A percentile compares a stretch with the other conserved stretches of the same genome.
Evolutionary conservation across 1,139 yeast species (phyloP).

Genomic region (Saccharomycopsis phalli): DNA sequence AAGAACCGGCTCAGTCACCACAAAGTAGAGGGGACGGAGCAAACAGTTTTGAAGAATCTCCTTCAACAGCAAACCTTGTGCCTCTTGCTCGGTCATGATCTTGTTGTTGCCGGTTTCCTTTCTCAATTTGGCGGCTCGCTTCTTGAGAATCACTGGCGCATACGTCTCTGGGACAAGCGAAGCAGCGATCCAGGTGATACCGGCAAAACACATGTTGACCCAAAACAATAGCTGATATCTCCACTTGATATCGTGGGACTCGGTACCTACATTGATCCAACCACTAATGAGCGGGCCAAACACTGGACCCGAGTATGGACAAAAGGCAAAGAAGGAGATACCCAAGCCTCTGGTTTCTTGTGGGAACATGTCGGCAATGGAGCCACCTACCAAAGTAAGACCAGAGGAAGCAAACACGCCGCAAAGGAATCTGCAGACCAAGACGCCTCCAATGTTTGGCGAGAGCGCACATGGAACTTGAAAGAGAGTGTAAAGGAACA

Average conservation of each 20-base stretch:
- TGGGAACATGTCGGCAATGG: conserved; percentile 79
- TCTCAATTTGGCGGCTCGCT: conserved; percentile 60
- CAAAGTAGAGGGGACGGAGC: conserved; percentile 67
- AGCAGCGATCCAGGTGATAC: conserved; percentile 64
- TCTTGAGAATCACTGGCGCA: conserved; percentile 77
- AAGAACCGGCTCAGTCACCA: conserved; percentile 72
- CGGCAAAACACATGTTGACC: conserved; percentile 91
- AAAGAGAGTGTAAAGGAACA: conserved; percentile 65
- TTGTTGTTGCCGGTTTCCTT: conserved; percentile 71
- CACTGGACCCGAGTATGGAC: conserved; percentile 91
- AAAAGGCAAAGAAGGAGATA: conserved; percentile 83
- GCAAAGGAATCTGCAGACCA: conserved; percentile 75
- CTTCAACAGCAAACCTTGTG: conserved; percentile 53
- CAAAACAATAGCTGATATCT: conserved; percentile 68
- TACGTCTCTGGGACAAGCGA: conserved; percentile 76
- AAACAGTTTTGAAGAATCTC: conserved; percentile 63
- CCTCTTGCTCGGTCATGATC: conserved; percentile 90
- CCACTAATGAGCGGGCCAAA: conserved; percentile 88
- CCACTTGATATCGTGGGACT: conserved; percentile 21
- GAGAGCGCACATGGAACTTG: conserved; percentile 87
- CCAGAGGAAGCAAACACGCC: conserved; percentile 86
- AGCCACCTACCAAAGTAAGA: conserved; percentile 79
- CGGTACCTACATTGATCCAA: conserved; percentile 63
- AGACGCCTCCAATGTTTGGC: conserved; percentile 70
- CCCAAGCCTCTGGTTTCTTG: conserved; percentile 78